phyloP scores from a whole-genome alignment of 2,329 filamentous ascomycete genomes.

The Pseudonectria foliicola region DNA sequence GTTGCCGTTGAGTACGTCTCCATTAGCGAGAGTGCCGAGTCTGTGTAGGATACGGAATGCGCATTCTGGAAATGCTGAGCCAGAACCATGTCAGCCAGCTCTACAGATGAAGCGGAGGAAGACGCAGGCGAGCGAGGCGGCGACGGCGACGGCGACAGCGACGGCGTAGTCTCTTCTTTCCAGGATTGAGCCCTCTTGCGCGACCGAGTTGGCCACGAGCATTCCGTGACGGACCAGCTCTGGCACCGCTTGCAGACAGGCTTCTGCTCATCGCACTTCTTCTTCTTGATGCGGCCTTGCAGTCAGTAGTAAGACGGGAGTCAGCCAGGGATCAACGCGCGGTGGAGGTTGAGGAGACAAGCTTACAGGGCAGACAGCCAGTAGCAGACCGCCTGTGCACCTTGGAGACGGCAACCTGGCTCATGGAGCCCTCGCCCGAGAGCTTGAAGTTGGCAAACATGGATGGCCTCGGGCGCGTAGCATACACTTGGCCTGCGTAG shows the following conservation, averaged over 20 bases:
- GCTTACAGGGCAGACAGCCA: conserved; percentile 1
- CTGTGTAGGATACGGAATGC: not conserved
- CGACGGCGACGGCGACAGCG: not conserved
- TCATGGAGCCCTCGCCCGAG: not conserved
- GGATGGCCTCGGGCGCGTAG: not conserved
- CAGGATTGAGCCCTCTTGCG: not conserved
- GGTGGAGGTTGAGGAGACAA: not conserved
- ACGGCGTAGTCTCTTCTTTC: not conserved
- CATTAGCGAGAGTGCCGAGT: too few species aligned
- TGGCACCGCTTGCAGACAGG: not conserved
- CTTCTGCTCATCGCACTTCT: conserved; percentile 1
- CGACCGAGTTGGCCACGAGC: not conserved
- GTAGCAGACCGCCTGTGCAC: conserved; percentile 1
- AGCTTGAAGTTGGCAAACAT: conserved; percentile 3
- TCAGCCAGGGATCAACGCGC: too few species aligned
- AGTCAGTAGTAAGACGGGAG: not conserved
- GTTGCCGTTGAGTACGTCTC: not conserved
- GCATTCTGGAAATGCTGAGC: conserved; percentile 1
- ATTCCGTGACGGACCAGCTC: not conserved
- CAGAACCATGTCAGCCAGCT: not conserved
- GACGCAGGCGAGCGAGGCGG: too few species aligned
- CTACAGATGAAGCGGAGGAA: too few species aligned
- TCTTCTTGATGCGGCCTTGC: not conserved
- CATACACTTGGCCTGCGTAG: not conserved
- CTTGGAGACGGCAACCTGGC: not conserved